Evolutionary conservation across 345 rosid genomes (phyloP).

Genomic region (Laguncularia racemosa): DNA sequence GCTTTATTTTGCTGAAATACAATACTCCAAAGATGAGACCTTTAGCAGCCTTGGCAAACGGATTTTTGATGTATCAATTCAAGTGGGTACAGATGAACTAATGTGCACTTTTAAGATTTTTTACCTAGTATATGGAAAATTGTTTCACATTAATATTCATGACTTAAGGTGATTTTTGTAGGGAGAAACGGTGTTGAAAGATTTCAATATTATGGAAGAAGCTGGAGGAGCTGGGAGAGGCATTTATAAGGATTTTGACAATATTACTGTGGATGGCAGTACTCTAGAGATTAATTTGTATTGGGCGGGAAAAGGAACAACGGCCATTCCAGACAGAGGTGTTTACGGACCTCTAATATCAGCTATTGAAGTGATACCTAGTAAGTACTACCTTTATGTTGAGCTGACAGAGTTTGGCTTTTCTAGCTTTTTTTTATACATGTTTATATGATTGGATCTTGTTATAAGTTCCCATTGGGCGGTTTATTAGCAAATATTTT

Average conservation of each 20-base stretch:
- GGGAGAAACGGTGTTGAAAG: constrained; percentile 47
- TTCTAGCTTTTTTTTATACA: too few relatives aligned
- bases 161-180: constrained; percentile 9
- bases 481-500: too few relatives aligned
- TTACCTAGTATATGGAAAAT: background rate
- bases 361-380: constrained; percentile 64
- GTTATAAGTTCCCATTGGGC: too few relatives aligned
- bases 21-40: constrained; percentile 40
- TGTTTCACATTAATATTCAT: background rate
- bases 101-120: background rate
- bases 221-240: constrained; percentile 72
- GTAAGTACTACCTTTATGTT: constrained; percentile 29
- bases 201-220: constrained; percentile 56
- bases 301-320: constrained; percentile 87
- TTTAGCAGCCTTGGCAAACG: constrained; percentile 65
- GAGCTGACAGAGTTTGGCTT: background rate
- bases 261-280: constrained; percentile 39
- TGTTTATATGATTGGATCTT: too few relatives aligned
- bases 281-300: constrained; percentile 69
- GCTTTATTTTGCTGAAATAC: constrained; percentile 90
- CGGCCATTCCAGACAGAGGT: constrained; percentile 50
- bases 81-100: constrained; percentile 35
- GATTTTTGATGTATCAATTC: constrained; percentile 66
- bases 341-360: constrained; percentile 88
- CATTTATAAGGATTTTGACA: constrained; percentile 15